Conservation (phyloP, 352 stramenopile genomes). For the Globisporangium rhizosaccharum region DNA sequence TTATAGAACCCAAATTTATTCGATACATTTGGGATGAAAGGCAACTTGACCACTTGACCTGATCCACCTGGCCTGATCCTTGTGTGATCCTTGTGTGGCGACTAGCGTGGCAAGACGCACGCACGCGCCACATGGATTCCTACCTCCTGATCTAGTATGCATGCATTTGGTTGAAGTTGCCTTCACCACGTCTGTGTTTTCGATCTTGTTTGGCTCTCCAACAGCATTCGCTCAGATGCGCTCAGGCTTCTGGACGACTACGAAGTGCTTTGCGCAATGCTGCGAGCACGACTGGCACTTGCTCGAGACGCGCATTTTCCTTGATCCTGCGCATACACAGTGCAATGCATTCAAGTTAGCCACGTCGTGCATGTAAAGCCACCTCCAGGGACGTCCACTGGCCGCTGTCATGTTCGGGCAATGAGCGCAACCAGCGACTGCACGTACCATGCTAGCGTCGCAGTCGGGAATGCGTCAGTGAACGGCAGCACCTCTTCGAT, state of each 20-base stretch:
- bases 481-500: slow-evolving; percentile 89
- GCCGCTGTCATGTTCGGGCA: background rate
- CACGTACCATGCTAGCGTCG: slow-evolving; percentile 88
- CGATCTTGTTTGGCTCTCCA: background rate
- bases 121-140: too few species aligned
- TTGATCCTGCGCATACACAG: slow-evolving; percentile 2
- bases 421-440: background rate
- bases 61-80: too few species aligned
- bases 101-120: too few species aligned
- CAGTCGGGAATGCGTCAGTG: slow-evolving; percentile 94
- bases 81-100: too few species aligned
- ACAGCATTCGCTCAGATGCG: background rate
- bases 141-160: too few species aligned
- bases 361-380: background rate
- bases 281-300: slow-evolving; percentile 1
- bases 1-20: too few species aligned
- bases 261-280: slow-evolving; percentile 2
- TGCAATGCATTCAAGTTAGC: background rate
- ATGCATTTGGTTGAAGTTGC: background rate
- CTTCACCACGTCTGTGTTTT: slow-evolving; percentile 4
- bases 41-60: too few species aligned
- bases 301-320: background rate
- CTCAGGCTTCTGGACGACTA: background rate
- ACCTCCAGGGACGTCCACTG: too few species aligned
- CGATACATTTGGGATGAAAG: too few species aligned